Base-by-base conservation (phyloP, 139 green algal species). In the Volvox africanus region DNA sequence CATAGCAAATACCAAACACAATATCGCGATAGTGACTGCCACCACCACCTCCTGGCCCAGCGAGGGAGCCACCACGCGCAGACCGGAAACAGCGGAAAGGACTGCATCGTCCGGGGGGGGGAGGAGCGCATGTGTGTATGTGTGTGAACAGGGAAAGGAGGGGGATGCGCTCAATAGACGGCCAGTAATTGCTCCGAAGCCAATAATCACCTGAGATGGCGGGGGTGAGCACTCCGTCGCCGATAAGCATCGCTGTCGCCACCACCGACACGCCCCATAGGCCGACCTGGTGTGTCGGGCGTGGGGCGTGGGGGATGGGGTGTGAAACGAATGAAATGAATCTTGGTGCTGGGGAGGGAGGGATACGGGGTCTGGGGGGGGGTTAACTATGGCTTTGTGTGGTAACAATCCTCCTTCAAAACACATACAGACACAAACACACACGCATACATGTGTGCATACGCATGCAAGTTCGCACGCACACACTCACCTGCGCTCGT, bases 1-100 rank as follows among this genome's bases (percentile, higher is more conserved):
- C 19, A 95, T 44, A 1, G 37, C 2, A 88, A 97, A 97, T 14
- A 97, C 91, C 16, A 92, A 17, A 2, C 89, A 69, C 28, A 97
- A 68, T 20, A 94, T 68, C 33, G 36, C 91, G 13, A 80, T 37
- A 18, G 83, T 91, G n/a, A 94, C 33, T 12, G 75, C 91, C n/a
- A 92, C 37, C 6, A 92, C 73, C 33, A 77, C 61, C 1, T 71
- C 35, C 33, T 89, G 80, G n/a, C 67, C 79, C 11, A 93, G 88
- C 1, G 36, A 55, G 26, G 78, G 88, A 2, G 69, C 75, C 19
- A 65, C 83, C 62, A 91, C 91, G 2, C 71, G 32, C 71, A 92
- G 91, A 21, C 92, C 91, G 35, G 69, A 88, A 19, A 93, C 87
- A 0, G 91, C 91, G 16, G 87, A 92, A 35, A 93, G 68, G 19